These are phyloP conservation scores for Terfezia claveryi DNA, from an alignment of 495 filamentous ascomycete genomes.

Conservation along the genomic window DNA sequence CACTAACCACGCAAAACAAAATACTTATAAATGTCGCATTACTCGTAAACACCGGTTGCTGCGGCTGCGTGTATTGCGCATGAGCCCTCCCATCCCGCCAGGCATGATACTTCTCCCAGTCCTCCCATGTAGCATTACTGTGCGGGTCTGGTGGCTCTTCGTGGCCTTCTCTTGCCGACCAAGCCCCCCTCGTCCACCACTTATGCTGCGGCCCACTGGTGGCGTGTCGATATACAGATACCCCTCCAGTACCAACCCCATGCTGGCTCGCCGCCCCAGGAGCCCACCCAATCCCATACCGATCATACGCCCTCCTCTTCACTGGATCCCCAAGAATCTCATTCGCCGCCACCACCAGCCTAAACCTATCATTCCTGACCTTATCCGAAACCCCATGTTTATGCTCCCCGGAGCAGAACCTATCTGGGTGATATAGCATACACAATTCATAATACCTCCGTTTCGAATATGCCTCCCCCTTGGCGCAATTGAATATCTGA, in stretches of 20 bases:
- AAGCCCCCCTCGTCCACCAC: conserved; percentile 14
- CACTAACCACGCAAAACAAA: conserved; percentile 38
- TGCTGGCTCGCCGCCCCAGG: conserved; percentile 13
- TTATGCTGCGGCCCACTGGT: background rate
- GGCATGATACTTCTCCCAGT: conserved; percentile 80
- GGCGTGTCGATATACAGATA: background rate
- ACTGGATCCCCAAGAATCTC: conserved; percentile 67
- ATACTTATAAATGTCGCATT: conserved; percentile 54
- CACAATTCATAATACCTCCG: conserved; percentile 67
- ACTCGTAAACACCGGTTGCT: conserved; percentile 42
- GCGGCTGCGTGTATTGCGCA: conserved; percentile 11
- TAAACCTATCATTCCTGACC: conserved; percentile 62
- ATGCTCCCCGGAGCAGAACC: conserved; percentile 20
- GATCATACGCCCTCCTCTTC: conserved; percentile 62
- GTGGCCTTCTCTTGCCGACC: conserved; percentile 24
- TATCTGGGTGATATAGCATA: conserved; percentile 88
- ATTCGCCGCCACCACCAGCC: conserved; percentile 65
- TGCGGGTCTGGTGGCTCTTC: conserved; percentile 37
- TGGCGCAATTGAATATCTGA: conserved; percentile 45
- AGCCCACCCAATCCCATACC: conserved; percentile 56
- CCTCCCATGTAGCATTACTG: conserved; percentile 89
- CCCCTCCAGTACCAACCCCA: conserved; percentile 19
- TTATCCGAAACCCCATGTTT: conserved; percentile 23
- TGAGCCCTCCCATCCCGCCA: conserved; percentile 22
- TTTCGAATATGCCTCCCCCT: conserved; percentile 55